Percentiles rank a stretch among this genome's conserved stretches.
phyloP scores from a whole-genome alignment of 352 stramenopile species.

The Elongisporangium senticosum region DNA sequence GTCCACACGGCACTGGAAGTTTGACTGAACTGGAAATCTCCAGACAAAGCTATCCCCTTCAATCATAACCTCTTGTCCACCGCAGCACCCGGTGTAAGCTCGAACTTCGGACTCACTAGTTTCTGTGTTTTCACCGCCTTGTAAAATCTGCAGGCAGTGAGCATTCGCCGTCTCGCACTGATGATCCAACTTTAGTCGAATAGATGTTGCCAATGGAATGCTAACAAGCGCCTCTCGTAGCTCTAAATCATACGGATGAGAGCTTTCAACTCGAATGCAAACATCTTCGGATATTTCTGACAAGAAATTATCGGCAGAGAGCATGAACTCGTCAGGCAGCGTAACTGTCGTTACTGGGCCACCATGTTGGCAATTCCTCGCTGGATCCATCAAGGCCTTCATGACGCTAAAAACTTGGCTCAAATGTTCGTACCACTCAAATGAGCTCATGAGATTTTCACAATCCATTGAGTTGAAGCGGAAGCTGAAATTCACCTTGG shows the following conservation, averaged over 20 bases:
- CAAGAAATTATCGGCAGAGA: conserved; percentile 85
- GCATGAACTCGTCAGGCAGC: conserved; percentile 82
- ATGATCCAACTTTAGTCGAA: conserved; percentile 71
- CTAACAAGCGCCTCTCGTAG: conserved; percentile 74
- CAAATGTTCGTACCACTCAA: conserved; percentile 85
- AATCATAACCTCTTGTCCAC: conserved; percentile 84
- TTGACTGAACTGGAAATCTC: conserved; percentile 83
- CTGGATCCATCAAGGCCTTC: conserved; percentile 66
- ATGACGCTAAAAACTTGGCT: conserved; percentile 86
- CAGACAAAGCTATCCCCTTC: conserved; percentile 84
- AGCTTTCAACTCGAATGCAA: conserved; percentile 72
- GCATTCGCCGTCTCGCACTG: conserved; percentile 78
- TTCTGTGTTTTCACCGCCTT: conserved; percentile 49
- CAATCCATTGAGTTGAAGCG: conserved; percentile 79
- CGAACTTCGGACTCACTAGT: conserved; percentile 71
- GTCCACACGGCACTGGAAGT: conserved; percentile 86
- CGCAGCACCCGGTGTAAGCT: conserved; percentile 77
- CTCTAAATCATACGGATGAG: conserved; percentile 78
- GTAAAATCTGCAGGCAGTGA: conserved; percentile 85
- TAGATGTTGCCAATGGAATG: conserved; percentile 78
- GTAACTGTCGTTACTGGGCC: conserved; percentile 6
- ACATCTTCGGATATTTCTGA: conserved; percentile 81
- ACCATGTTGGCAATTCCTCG: conserved; percentile 11
- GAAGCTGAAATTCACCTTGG: conserved; percentile 67
- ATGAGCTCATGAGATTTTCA: conserved; percentile 79